A percentile compares a stretch with the other conserved stretches of the same genome.
Conservation (phyloP, 768 basidiomycete species). For the Gymnopilus dilepis region DNA sequence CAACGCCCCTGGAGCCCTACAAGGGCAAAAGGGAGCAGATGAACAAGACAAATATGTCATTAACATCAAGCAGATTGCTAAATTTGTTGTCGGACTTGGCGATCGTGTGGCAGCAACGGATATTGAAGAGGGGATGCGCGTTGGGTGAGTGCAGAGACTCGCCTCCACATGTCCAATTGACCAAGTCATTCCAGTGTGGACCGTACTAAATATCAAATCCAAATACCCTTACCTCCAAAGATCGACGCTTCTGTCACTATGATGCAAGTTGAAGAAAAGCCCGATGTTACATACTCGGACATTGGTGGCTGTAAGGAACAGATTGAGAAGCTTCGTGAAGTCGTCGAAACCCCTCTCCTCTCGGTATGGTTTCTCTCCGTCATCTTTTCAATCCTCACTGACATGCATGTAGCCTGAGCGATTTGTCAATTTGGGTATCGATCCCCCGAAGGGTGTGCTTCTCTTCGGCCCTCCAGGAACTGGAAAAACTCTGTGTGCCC, state of each 20-base stretch:
- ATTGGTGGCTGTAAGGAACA: conserved; percentile 99
- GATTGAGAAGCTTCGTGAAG: conserved; percentile 98
- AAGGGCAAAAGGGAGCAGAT: conserved; percentile 95
- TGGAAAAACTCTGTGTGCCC: conserved; percentile 98
- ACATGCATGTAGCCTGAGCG: conserved; percentile 84
- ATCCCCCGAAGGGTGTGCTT: conserved; percentile 97
- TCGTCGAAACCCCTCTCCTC: conserved; percentile 94
- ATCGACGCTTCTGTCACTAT: conserved; percentile 99
- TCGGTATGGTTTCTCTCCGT: conserved; percentile 60
- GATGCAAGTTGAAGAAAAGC: conserved; percentile 99
- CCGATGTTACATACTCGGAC: conserved; percentile 97
- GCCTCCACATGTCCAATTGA: conserved; percentile 1
- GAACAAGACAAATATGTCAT: conserved; percentile 99
- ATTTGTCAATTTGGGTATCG: conserved; percentile 97
- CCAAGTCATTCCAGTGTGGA: conserved; percentile 68
- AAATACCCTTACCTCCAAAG: conserved; percentile 97
- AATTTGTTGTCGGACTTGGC: conserved; percentile 97
- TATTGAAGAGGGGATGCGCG: conserved; percentile 99
- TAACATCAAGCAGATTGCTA: conserved; percentile 99
- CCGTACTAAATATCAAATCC: conserved; percentile 96
- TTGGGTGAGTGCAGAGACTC: conserved; percentile 72
- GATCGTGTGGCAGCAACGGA: conserved; percentile 97
- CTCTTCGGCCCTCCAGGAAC: conserved; percentile 96
- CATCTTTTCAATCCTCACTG: conserved; percentile 13
- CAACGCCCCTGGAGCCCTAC: conserved; percentile 75